Base-by-base conservation (phyloP, 176 grass and related monocot genomes). In the Juncus effusus region DNA sequence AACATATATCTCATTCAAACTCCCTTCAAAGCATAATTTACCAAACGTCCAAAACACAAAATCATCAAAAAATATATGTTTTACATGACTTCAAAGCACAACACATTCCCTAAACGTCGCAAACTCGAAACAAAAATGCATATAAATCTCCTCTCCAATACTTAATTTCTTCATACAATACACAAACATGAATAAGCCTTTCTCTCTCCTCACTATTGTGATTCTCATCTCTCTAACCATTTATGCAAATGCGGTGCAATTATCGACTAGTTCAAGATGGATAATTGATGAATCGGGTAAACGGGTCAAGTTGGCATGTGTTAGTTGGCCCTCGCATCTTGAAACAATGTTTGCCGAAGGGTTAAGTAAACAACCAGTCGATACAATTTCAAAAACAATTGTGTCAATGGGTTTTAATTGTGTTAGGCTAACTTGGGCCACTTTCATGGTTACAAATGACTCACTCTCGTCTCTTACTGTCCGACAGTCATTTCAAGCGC, bases 291-390 rank as follows among this genome's bases (percentile, higher is more conserved):
- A 60, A 6, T 74, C 63, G 2, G 84, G 84, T 36, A 62, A 38
- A 38, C 71, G 89, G 0, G 84, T 93, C 67, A 93, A 93, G 81
- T 74, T 93, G 44, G 84, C 84, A 0, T 93, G 89, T 70, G 84
- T 93, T 3, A 93, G 87, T 55, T 93, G 84, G 84, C 84, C 84
- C 16, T 87, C 84, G 12, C 89, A 93, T 71, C 81, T 93, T 36
- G 77, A 91, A 15, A 52, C 69, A 2, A 79, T 81, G 83, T 75
- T 91, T 62, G 81, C 80, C 0, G 88, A 91, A 76, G 83, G 83
- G 5, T 67, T 91, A 10, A 73, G 77, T 3, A 67, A 80, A 16
- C 88, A 80, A 40, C 77, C 83, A 51, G 65, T 91, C 59, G 75
- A 76, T 57, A 9, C 45, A 16, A 82, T 93, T 39, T 53, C 84